Conservation (phyloP, 352 stramenopile genomes). For the Phytophthora vignae region DNA sequence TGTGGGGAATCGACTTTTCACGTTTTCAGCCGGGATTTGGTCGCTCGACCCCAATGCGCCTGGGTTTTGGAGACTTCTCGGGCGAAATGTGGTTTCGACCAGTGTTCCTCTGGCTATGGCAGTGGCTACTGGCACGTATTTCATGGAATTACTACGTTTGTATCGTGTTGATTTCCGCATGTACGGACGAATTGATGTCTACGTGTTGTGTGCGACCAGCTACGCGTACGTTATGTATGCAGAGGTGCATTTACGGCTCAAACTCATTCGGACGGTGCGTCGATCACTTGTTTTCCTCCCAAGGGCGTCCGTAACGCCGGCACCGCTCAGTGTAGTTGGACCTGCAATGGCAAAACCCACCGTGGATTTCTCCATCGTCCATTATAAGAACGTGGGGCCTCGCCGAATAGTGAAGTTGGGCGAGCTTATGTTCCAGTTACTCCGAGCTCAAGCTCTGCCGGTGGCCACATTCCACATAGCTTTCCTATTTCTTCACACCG, state of each 20-base stretch:
- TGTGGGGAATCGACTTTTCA: conserved; percentile 21
- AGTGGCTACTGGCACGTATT: background rate
- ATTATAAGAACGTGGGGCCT: background rate
- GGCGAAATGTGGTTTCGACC: background rate
- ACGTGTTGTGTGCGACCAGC: conserved; percentile 10
- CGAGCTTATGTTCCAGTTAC: conserved; percentile 14
- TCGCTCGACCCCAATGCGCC: conserved; percentile 11
- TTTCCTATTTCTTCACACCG: conserved; percentile 38
- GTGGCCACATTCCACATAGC: conserved; percentile 20
- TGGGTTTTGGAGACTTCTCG: conserved; percentile 9
- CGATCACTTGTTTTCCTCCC: conserved; percentile 6
- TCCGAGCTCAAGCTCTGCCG: conserved; percentile 12
- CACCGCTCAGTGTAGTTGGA: conserved; percentile 2
- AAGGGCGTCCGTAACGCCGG: background rate
- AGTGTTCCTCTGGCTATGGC: background rate
- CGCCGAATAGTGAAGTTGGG: background rate
- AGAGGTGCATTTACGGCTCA: conserved; percentile 7
- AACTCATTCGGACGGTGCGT: conserved; percentile 3
- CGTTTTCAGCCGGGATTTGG: conserved; percentile 16
- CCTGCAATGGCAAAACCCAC: background rate
- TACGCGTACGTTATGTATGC: conserved; percentile 17
- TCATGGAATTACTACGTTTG: conserved; percentile 16
- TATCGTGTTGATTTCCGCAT: background rate
- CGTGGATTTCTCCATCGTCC: background rate
- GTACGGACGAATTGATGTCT: conserved; percentile 11